Base-by-base conservation (phyloP, 2,329 filamentous ascomycete genomes). In the Exophiala sideris region DNA sequence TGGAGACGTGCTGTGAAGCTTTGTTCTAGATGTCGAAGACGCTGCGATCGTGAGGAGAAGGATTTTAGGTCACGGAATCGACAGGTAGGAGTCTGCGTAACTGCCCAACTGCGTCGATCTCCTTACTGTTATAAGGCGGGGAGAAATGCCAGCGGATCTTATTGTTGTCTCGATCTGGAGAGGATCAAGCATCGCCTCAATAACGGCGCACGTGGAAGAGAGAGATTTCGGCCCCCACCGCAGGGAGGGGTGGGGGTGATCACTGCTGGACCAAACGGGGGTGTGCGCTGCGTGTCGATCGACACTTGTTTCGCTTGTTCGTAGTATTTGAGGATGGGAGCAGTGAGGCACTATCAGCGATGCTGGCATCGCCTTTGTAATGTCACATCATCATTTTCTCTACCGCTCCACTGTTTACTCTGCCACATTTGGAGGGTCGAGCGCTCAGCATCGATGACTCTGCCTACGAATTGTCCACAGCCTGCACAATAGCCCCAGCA, bases 401-500 rank as follows among this genome's bases (percentile, higher is more conserved):
- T 8, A 5, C 1, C 5, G 5, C 7, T 29, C 7, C 24, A 8
- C 24, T 2, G 24, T 8, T 29, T 2, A 8, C 5, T 3, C 7
- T 29, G 2, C 24, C 24, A 8, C 24, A 5, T 5, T 5, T 5
- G 24, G 7, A 29, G 3, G 24, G 24, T 29, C 4, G 1, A 8
- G 3, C 2, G 24, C 4, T 29, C 24, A 29, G 24, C 24, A 4
- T 29, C 24, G 24, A 29, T 8, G 4, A 29, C 3, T 2, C 2
- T 8, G 24, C n/a, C 12, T 29, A 75, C 53, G 73, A 69, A 50
- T 77, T 76, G 36, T 65, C 66, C 36, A 77, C 75, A 14, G 73
- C 73, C 65, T 76, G 70, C 42, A 78, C 73, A 58, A 78, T 75
- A 34, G 72, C 73, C 8, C 78, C 79, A 5, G 68, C 69, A 6